phyloP scores from a whole-genome alignment of 192 early-diverging fungal species.

The Umbelopsis sp. region DNA sequence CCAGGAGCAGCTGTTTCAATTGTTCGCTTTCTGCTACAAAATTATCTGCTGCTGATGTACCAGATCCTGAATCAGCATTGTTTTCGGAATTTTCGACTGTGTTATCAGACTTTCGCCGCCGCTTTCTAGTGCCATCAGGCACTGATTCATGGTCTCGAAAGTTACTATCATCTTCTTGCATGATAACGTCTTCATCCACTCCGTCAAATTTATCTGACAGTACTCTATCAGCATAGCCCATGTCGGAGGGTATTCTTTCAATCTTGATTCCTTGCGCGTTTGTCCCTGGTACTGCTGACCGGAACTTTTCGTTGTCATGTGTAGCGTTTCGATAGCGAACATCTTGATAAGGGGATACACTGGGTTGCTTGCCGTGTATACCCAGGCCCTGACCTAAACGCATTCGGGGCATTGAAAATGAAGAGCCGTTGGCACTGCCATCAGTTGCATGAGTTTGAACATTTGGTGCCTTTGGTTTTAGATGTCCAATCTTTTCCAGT shows the following conservation, averaged over 20 bases:
- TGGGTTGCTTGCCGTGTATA: not conserved
- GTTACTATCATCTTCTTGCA: not conserved
- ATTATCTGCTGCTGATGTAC: not conserved
- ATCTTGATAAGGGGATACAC: not conserved
- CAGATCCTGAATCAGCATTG: not conserved
- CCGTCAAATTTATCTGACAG: not conserved
- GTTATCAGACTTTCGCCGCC: not conserved
- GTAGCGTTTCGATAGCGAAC: not conserved
- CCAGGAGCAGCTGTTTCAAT: not conserved
- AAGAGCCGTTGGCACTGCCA: not conserved
- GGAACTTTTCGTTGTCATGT: not conserved
- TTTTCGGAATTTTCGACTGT: not conserved
- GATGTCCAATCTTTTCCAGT: slow-evolving; percentile 35
- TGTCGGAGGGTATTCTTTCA: slow-evolving; percentile 8
- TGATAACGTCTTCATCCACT: not conserved
- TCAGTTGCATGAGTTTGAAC: not conserved
- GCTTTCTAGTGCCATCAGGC: not conserved
- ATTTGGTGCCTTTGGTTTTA: slow-evolving; percentile 10
- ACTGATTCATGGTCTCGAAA: not conserved
- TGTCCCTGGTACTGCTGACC: not conserved
- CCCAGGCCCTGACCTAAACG: not conserved
- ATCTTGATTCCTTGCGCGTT: not conserved
- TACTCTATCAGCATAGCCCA: slow-evolving; percentile 1
- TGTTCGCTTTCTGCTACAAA: slow-evolving; percentile 6
- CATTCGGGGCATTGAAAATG: not conserved